Conservation (phyloP, 2,329 filamentous ascomycete species). For the Colletotrichum liaoningense region DNA sequence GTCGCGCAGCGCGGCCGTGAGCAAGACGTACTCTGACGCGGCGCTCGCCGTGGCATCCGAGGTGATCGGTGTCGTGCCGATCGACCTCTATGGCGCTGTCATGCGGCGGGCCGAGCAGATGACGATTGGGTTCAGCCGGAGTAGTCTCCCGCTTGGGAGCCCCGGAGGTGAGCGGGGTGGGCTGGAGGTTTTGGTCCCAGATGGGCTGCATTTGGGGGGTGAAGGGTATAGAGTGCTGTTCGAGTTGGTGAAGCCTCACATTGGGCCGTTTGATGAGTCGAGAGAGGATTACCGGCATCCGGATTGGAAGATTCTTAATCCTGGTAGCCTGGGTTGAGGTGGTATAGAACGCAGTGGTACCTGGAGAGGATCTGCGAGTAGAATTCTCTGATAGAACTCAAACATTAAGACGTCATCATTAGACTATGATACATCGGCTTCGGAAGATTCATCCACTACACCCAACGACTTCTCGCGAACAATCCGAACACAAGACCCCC, state of each 20-base stretch:
- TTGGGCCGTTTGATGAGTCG: neutral
- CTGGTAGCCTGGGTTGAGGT: neutral
- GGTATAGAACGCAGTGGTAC: neutral
- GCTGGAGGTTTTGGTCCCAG: neutral
- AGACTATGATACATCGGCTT: neutral
- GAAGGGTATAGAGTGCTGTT: neutral
- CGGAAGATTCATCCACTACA: no score
- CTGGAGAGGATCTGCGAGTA: neutral
- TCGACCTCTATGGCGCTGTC: neutral
- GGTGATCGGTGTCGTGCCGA: neutral
- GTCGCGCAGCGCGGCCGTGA: neutral
- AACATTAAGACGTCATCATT: neutral
- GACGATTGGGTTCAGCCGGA: neutral
- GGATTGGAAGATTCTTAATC: neutral
- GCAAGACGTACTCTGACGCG: neutral
- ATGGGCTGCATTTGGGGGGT: neutral
- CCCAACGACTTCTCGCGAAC: no score
- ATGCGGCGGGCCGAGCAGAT: neutral
- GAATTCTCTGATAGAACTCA: neutral
- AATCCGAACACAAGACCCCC: neutral
- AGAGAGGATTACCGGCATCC: neutral
- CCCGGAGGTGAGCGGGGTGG: neutral
- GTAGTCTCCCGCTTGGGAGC: neutral
- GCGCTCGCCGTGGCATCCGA: neutral
- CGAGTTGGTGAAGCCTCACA: neutral